A percentile compares a stretch with the other conserved stretches of the same genome.
Evolutionary conservation across 805 yeast species (phyloP).

Genomic region (Lachancea lanzarotensis): DNA sequence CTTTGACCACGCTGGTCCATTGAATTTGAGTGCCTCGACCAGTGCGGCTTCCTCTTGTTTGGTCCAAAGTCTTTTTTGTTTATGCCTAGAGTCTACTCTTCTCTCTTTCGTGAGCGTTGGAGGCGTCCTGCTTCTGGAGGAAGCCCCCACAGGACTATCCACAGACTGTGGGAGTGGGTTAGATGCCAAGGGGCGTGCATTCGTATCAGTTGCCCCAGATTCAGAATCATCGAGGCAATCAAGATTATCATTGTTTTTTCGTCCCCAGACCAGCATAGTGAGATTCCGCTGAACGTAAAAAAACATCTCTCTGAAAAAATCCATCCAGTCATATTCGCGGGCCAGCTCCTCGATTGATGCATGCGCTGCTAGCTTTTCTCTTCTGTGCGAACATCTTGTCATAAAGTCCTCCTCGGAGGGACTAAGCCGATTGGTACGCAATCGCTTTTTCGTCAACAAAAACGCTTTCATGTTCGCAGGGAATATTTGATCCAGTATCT

Average conservation of each 20-base stretch:
- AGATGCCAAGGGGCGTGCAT: not conserved
- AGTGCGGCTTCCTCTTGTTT: conserved; percentile 82
- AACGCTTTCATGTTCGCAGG: conserved; percentile 51
- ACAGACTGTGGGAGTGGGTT: not conserved
- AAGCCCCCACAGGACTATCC: not conserved
- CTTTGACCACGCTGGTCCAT: conserved; percentile 93
- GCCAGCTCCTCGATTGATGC: conserved; percentile 47
- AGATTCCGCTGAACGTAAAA: conserved; percentile 73
- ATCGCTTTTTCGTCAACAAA: conserved; percentile 23
- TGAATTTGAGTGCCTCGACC: conserved; percentile 63
- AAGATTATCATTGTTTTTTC: conserved; percentile 22
- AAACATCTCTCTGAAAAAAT: conserved; percentile 69
- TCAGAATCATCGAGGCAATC: not conserved
- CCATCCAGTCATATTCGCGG: conserved; percentile 79
- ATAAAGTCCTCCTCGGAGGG: conserved; percentile 79
- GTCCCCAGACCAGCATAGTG: conserved; percentile 68
- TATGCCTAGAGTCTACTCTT: conserved; percentile 18
- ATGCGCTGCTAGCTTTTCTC: conserved; percentile 48
- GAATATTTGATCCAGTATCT: conserved; percentile 67
- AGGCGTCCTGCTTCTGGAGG: not conserved
- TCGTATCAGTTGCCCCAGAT: not conserved
- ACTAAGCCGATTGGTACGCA: conserved; percentile 36
- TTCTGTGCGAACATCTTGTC: conserved; percentile 63
- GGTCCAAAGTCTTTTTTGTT: conserved; percentile 54
- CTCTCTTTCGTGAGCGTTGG: not conserved